These are phyloP conservation scores for Mycena crocata DNA, from an alignment of 768 basidiomycete species.

Conservation along the genomic window DNA sequence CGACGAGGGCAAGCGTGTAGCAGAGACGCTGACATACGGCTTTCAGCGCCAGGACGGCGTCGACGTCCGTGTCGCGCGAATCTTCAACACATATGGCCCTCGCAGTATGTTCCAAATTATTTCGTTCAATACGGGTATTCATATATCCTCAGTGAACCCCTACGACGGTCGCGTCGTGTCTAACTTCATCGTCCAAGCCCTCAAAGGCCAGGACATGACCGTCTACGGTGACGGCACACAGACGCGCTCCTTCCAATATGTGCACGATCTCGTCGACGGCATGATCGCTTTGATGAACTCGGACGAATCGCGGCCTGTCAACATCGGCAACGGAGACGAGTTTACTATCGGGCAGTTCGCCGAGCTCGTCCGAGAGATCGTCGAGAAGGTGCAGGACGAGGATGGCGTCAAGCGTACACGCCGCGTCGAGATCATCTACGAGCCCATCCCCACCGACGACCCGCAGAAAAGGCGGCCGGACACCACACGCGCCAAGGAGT, in stretches of 20 bases:
- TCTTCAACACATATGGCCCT: constrained; percentile 97
- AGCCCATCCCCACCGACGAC: constrained; percentile 90
- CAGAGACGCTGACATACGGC: constrained; percentile 97
- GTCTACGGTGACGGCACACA: constrained; percentile 95
- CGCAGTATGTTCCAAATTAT: constrained; percentile 64
- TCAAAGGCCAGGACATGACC: constrained; percentile 96
- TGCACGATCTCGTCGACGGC: constrained; percentile 97
- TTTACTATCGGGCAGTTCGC: constrained; percentile 97
- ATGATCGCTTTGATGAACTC: constrained; percentile 96
- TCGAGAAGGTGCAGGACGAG: constrained; percentile 91
- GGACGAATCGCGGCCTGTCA: constrained; percentile 91
- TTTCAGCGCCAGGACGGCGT: constrained; percentile 95
- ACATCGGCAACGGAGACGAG: constrained; percentile 96
- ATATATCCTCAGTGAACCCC: constrained; percentile 80
- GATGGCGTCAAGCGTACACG: constrained; percentile 68
- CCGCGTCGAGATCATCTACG: constrained; percentile 78
- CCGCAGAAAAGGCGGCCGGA: constrained; percentile 95
- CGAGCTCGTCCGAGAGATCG: constrained; percentile 89
- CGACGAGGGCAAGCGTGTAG: constrained; percentile 99
- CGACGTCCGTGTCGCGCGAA: constrained; percentile 96
- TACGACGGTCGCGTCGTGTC: constrained; percentile 97
- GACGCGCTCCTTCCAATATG: constrained; percentile 97
- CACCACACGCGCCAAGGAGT: constrained; percentile 88
- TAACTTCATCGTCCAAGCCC: constrained; percentile 98
- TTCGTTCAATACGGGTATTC: constrained; percentile 6